Base-by-base conservation (phyloP, 1,284 basidiomycete genomes). In the Ceratobasidium sp. region DNA sequence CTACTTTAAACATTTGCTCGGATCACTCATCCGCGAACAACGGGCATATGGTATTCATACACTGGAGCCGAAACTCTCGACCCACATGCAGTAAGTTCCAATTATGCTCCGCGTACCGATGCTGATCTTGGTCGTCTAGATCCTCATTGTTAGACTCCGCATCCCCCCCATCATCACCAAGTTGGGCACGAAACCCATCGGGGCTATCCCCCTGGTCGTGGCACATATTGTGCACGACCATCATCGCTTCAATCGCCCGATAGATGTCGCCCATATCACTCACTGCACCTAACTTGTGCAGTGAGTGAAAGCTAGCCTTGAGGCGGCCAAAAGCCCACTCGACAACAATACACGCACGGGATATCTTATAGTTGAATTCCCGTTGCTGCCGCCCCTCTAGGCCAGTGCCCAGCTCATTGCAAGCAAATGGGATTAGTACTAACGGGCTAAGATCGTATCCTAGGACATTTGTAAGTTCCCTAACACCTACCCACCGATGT, bases 221-320 rank as follows among this genome's bases (percentile, higher is more conserved):
- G 19, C 65, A 67, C 33, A 67, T 67, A n/a, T 67, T 67, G 53
- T 67, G 65, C 0, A 67, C 6, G 4, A 67, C 19, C 51, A 67
- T 54, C 51, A 67, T 22, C 2, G 65, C 65, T n/a, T 67, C 65
- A 24, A 67, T 56, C 45, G 65, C 36, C 1, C 36, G 50, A 31
- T 67, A 67, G 15, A 67, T 17, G 1, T 54, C 36, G 8, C 24
- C 24, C 29, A 67, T 36, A 44, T 54, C 51, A 15, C 36, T 7
- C 2, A 44, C 36, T 24, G 19, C 36, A 6, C 65, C 65, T n/a
- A 67, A n/a, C 51, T 9, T 41, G 3, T n/a, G 17, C 51, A 67
- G 24, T 7, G 65, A 33, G 3, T 51, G 66, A n/a, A 57, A 57
- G 11, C 53, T 17, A 9, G 11, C 24, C 22, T 69, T 69, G 5